phyloP scores from a whole-genome alignment of 2,329 filamentous ascomycete species.

The Periconia sp. region DNA sequence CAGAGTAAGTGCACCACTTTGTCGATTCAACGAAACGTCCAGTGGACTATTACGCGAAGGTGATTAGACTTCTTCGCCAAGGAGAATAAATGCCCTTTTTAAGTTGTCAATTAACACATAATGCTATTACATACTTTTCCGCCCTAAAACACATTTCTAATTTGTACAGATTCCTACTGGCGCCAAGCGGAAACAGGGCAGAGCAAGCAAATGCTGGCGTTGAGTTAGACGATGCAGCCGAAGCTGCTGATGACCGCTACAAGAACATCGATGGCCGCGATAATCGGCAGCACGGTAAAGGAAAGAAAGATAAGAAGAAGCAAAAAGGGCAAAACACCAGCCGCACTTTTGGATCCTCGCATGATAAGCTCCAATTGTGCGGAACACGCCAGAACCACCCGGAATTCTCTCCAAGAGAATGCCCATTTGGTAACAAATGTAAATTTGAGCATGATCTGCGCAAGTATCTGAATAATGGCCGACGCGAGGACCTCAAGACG shows the following conservation, averaged over 20 bases:
- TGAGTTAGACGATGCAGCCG: conserved; percentile 64
- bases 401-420: conserved; percentile 81
- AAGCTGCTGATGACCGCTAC: conserved; percentile 56
- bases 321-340: conserved; percentile 80
- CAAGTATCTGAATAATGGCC: conserved; percentile 81
- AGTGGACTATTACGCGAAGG: no score
- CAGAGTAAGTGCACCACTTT: conserved; percentile 64
- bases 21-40: no score
- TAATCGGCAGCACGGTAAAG: conserved; percentile 41
- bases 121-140: no score
- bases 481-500: conserved; percentile 77
- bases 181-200: conserved; percentile 30
- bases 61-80: no score
- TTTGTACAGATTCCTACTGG: conserved; percentile 39
- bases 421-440: conserved; percentile 80
- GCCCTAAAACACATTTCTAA: no score
- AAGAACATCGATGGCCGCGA: conserved; percentile 48
- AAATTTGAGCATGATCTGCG: conserved; percentile 83
- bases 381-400: conserved; percentile 71
- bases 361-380: conserved; percentile 79
- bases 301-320: conserved; percentile 57
- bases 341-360: conserved; percentile 79
- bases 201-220: conserved; percentile 30
- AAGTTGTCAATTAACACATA: no score
- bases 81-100: no score